Base-by-base conservation (phyloP, 1,284 basidiomycete genomes). In the Cutaneotrichosporon mucoides region DNA sequence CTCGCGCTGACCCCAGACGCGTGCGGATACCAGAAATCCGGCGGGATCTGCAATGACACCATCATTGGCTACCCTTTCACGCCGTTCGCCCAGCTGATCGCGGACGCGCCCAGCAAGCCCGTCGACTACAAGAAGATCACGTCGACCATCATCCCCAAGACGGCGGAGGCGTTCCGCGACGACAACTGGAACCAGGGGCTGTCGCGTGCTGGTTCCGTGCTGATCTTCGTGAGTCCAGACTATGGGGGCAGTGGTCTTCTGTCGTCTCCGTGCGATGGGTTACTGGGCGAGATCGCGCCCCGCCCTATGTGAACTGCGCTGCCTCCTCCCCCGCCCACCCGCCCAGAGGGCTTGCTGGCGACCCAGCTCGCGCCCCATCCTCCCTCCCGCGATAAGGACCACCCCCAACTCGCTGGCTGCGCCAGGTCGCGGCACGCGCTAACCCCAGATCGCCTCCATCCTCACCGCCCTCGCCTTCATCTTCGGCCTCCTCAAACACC, bases 1-100 rank as follows among this genome's bases (percentile, higher is more conserved):
- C 24, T 24, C 24, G 33, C 5, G 45, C 46, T 49, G 16, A 36
- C 48, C 2, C 5, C 55, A 76, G 73, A 70, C 50, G 65, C 68
- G 4, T 78, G 76, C 55, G 75, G 66, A 0, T 77, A 79, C 66
- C 69, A 72, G 45, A 64, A 62, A 56, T 70, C 68, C 5, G 59
- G 55, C 4, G 75, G 73, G n/a, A 66, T 66, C 51, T 77, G 76
- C 66, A 77, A 77, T 67, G 55, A 63, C n/a, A 72, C 77, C 24
- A 62, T 57, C 10, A 75, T 78, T 53, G 72, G 64, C 13, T 72
- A 74, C 65, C 69, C 70, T 8, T 73, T 78, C 62, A 61, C 69
- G 47, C 76, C 76, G 6, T 56, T 75, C 49, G 61, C 59, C n/a
- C 59, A 68, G 47, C 66, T 79, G 45, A 44, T 72, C 34, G 66